These are phyloP conservation scores for Hippophae tibetana DNA, from an alignment of 306 rosid genomes.

Conservation along the genomic window DNA sequence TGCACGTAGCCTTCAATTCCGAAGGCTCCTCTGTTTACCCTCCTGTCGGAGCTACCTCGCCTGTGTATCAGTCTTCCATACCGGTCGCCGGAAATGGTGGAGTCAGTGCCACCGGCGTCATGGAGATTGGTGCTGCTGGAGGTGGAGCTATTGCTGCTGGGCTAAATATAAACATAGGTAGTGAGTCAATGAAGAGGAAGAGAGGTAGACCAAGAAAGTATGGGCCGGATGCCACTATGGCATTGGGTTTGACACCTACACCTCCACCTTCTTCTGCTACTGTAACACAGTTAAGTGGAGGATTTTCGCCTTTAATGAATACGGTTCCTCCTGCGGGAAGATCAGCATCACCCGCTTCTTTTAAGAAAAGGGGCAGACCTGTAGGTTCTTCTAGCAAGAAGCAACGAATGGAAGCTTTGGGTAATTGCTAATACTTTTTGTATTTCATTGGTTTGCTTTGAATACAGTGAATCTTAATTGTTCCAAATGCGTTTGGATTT, in stretches of 20 bases:
- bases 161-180: slow-evolving; percentile 24
- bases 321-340: slow-evolving; percentile 16
- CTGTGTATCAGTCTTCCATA: slow-evolving; percentile 19
- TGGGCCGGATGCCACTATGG: slow-evolving; percentile 53
- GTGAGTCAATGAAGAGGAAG: slow-evolving; percentile 45
- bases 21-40: slow-evolving; percentile 35
- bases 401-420: slow-evolving; percentile 29
- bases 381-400: slow-evolving; percentile 52
- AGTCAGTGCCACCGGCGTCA: slow-evolving; percentile 6
- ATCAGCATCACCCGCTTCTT: slow-evolving; percentile 21
- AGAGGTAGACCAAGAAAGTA: slow-evolving; percentile 82
- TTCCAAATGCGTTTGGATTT: too few species aligned
- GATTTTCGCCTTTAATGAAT: slow-evolving; percentile 26
- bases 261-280: background rate
- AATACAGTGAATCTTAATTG: too few species aligned
- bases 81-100: background rate
- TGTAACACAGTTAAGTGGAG: slow-evolving; percentile 26
- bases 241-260: slow-evolving; percentile 25
- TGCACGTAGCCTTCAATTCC: slow-evolving; percentile 33
- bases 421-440: slow-evolving; percentile 18
- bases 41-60: slow-evolving; percentile 20
- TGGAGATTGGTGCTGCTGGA: slow-evolving; percentile 11
- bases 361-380: slow-evolving; percentile 72
- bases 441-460: background rate
- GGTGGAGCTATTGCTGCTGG: slow-evolving; percentile 22